Base-by-base conservation (phyloP, 1,284 basidiomycete genomes). In the Chalciporus sp. region DNA sequence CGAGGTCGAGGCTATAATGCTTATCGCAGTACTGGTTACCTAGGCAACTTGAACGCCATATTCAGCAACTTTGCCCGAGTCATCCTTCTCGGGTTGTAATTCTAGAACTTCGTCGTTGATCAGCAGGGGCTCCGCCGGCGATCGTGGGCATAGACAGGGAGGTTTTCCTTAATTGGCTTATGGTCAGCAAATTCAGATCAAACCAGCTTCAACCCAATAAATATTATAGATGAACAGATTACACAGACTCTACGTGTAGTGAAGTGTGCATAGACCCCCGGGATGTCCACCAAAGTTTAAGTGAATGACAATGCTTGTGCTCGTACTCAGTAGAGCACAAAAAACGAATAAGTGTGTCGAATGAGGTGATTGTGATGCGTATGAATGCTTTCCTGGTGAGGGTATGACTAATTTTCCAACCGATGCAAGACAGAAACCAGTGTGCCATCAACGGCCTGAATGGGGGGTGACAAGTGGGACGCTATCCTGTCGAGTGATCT, bases 391-490 rank as follows among this genome's bases (percentile, higher is more conserved):
- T 49, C 47, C 20, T 53, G 28, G 17, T 47, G 28, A 42, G 26
- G 31, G 20, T 44, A 42, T 49, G 40, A 19, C 29, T 27, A 41
- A 29, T 50, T 17, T 28, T 14, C 41, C 40, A 28, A 11, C 20
- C 53, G 49, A 35, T 23, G 19, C 33, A 31, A 8, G 19, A 28
- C 41, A 12, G 4, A 37, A 47, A 19, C 26, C 33, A 27, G 26
- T 4, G 31, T 41, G 33, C 45, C 53, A 62, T 42, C 60, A 53
- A 35, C 55, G 28, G n/a, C 52, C 61, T 20, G 65, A 51, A 40
- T 43, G 66, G 29, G 61, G 69, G 52, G 64, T 59, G 27, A 69
- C 66, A 33, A 69, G 62, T 46, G 69, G 62, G 20, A 69, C 57
- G 43, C 51, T 66, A 42, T 65, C 68, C 16, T 53, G 48, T 40